Evolutionary conservation across 306 rosid genomes (phyloP), one percentile per base, ranked within the genome.

Genomic region (Sicyos edulis): DNA sequence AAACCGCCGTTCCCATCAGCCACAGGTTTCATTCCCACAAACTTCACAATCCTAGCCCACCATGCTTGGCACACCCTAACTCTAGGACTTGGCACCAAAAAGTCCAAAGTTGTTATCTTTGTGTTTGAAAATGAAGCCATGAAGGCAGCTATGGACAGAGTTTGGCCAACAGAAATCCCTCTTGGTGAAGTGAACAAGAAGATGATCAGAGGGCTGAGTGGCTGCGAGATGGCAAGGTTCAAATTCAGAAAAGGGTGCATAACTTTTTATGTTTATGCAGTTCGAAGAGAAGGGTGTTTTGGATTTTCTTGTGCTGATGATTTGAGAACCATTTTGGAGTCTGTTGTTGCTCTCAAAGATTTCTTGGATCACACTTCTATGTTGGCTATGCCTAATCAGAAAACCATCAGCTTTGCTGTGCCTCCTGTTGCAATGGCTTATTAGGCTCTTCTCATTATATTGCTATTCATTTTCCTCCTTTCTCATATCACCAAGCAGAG

Each of bases 41-140:
- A 91, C 76, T 95, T 95, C 88, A 95, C 99, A 20, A 89, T 91
- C 85, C 66, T 95, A 14, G 99, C 99, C 0, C 99, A 91, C 84
- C 99, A 91, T 51, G 97, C 97, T 0, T 91, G 95, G 96, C 97
- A 91, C 79, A 91, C 96, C 5, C 92, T 95, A 75, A 95, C 99
- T n/a, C 82, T 95, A 0, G 99, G 99, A 24, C 91, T 95, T 1
- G 99, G 99, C 58, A 89, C 97, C 19, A 95, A 85, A 75, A 95
- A 91, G 52, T 91, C 97, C 34, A 95, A 95, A 37, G 95, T 95
- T 10, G 70, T 89, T 0, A 70, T 95, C 8, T 95, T 95, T 53
- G 97, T 95, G 3, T 95, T 95, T 61, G 97, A 95, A 63, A 81
- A 81, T 0, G 91, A 86, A 49, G 54, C 78, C 26, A 82, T 95